These are phyloP conservation scores for Coprinellus micaceus DNA, from an alignment of 768 basidiomycete species.

Conservation along the genomic window DNA sequence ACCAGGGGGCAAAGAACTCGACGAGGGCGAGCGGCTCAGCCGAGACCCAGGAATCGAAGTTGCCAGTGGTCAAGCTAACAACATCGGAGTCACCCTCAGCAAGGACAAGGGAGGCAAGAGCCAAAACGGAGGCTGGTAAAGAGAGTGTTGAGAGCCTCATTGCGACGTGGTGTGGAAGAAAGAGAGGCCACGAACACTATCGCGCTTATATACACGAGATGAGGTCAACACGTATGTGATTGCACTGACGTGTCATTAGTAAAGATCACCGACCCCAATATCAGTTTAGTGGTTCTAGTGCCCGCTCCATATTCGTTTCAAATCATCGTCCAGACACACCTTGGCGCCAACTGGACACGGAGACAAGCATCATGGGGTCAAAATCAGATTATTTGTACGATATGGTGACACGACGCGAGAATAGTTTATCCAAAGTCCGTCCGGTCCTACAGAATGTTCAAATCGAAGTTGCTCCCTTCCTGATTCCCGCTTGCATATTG, in stretches of 20 bases:
- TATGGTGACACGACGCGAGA: too few relatives aligned
- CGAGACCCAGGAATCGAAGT: conserved; percentile 64
- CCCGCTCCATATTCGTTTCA: not conserved
- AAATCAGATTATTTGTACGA: too few relatives aligned
- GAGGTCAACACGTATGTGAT: conserved; percentile 12
- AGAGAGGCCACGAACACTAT: conserved; percentile 13
- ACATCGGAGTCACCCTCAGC: conserved; percentile 77
- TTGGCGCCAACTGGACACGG: too few relatives aligned
- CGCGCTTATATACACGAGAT: conserved; percentile 24
- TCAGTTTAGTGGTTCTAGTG: not conserved
- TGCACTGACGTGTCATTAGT: conserved; percentile 49
- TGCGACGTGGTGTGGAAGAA: conserved; percentile 25
- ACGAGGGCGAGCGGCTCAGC: conserved; percentile 77
- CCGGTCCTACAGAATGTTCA: conserved; percentile 31
- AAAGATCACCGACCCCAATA: too few relatives aligned
- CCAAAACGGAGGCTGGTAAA: conserved; percentile 51
- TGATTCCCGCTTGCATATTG: conserved; percentile 63
- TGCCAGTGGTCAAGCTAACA: conserved; percentile 62
- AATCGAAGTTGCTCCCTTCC: conserved; percentile 71
- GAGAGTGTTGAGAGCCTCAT: conserved; percentile 64
- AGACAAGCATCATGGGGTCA: too few relatives aligned
- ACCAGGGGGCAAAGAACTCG: conserved; percentile 95
- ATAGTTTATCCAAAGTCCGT: not conserved
- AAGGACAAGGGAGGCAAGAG: conserved; percentile 45
- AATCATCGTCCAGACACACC: too few relatives aligned